Evolutionary conservation across 345 rosid genomes (phyloP).

Genomic region (Firmiana major): DNA sequence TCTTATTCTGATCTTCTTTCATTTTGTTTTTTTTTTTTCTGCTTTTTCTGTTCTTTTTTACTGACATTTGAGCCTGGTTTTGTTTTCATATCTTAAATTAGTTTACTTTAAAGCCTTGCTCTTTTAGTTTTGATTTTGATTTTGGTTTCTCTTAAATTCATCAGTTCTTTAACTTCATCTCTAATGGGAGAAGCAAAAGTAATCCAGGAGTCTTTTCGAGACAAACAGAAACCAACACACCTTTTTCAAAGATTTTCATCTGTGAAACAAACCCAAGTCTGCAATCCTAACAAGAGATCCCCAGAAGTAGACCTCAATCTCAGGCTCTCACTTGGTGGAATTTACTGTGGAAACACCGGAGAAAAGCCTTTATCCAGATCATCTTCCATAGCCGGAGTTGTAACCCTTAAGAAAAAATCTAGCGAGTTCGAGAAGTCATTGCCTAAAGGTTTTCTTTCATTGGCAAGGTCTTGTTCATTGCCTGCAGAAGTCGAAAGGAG

Average conservation of each 20-base stretch:
- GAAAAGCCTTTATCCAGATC: slow-evolving; percentile 2
- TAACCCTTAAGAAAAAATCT: not conserved
- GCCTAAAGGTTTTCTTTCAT: slow-evolving; percentile 5
- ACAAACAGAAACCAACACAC: not conserved
- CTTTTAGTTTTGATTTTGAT: not conserved
- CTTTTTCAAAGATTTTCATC: not conserved
- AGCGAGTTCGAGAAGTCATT: not conserved
- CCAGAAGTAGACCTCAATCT: not conserved
- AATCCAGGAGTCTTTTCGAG: not conserved
- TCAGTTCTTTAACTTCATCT: not conserved
- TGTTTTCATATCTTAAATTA: not conserved
- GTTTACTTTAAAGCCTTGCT: not conserved
- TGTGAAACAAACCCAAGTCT: not conserved
- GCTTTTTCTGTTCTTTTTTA: not conserved
- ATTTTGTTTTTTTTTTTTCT: not conserved
- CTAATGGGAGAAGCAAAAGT: slow-evolving; percentile 7
- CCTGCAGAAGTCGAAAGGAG: slow-evolving; percentile 13
- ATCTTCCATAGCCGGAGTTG: slow-evolving; percentile 9
- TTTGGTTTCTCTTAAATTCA: too few species aligned
- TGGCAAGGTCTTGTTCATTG: slow-evolving; percentile 25
- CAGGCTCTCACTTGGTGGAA: slow-evolving; percentile 14
- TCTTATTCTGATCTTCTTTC: too few species aligned
- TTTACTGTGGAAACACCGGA: not conserved
- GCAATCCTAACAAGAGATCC: too few species aligned
- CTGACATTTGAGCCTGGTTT: not conserved